Conservation (phyloP, 2,329 filamentous ascomycete species). For the Shiraia bambusicola region DNA sequence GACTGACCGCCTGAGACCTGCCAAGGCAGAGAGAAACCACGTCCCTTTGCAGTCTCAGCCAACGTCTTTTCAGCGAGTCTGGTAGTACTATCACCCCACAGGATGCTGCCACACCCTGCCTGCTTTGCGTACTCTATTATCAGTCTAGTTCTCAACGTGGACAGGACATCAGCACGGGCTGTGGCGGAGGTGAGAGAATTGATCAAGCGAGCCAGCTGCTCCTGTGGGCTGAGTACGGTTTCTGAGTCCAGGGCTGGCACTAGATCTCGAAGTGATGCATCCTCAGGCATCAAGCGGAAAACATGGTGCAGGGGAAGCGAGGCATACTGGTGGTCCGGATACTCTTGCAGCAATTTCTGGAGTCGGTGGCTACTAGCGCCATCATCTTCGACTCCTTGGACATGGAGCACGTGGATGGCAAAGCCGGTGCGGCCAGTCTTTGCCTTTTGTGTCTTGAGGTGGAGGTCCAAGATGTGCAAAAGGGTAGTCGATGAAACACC, state of each 20-base stretch:
- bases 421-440: conserved; percentile 68
- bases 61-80: conserved; percentile 83
- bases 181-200: conserved; percentile 69
- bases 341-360: conserved; percentile 55
- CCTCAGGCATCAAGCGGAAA: conserved; percentile 24
- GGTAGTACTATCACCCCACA: conserved; percentile 87
- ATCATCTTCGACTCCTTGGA: conserved; percentile 44
- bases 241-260: conserved; percentile 8
- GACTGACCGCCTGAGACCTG: conserved; percentile 74
- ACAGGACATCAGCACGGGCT: conserved; percentile 71
- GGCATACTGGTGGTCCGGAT: conserved; percentile 66
- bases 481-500: conserved; percentile 79
- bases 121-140: conserved; percentile 58
- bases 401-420: conserved; percentile 59
- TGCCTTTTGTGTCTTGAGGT: conserved; percentile 64
- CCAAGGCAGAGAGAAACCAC: conserved; percentile 81
- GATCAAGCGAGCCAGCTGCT: conserved; percentile 56
- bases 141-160: conserved; percentile 70
- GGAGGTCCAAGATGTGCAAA: conserved; percentile 71
- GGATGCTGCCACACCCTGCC: conserved; percentile 65
- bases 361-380: conserved; percentile 13
- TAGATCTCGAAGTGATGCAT: conserved; percentile 24
- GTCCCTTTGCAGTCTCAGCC: conserved; percentile 84
- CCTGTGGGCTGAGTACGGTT: conserved; percentile 7
- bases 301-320: conserved; percentile 65